Base-by-base conservation (phyloP, 352 stramenopile genomes). In the Stephanocyclus meneghinianus region DNA sequence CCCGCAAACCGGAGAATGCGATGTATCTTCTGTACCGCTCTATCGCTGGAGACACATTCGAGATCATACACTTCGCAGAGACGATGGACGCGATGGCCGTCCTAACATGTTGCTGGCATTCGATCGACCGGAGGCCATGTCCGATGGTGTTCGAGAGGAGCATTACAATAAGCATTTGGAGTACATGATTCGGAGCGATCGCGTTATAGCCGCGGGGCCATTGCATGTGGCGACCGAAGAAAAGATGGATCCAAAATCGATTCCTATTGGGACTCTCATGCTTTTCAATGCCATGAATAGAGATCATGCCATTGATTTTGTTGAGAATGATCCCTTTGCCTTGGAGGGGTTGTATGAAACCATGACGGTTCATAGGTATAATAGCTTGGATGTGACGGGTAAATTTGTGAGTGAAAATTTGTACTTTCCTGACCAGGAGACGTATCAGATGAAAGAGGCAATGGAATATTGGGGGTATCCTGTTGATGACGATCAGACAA, bases 11-110 rank as follows among this genome's bases (percentile, higher is more conserved):
- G 74, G 56, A 10, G n/a, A 59, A 11, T 87, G 81, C 56, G 82
- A 91, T 51, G 62, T 81, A 6, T 79, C 71, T 6, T 83, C 89
- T 15, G 57, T 92, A 35, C 86, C 76, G 1, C 61, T 93, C 8
- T 93, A 90, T 73, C 82, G 88, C 51, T 93, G 88, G 88, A 74
- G 84, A 63, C 88, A 93, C 59, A 92, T 93, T 80, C 86, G 87
- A 47, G 88, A 93, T 71, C 85, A 92, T 59, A 88, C 82, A 11
- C 71, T 93, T 15, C 80, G 88, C 37, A 48, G 73, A 0, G 88
- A 93, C 61, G 88, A 93, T 56, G 88, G 88, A 45, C 77, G 88
- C 21, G 77, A 89, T 68, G 88, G 88, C 47, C 80, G 71, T 53
- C 88, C 88, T 2, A 86, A 73, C 21, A 82, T 93, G 67, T 66